Percentiles rank a stretch among this genome's conserved stretches.
These are phyloP conservation scores for Neonothopanus nambi DNA, from an alignment of 1,284 basidiomycete species.

Conservation along the genomic window DNA sequence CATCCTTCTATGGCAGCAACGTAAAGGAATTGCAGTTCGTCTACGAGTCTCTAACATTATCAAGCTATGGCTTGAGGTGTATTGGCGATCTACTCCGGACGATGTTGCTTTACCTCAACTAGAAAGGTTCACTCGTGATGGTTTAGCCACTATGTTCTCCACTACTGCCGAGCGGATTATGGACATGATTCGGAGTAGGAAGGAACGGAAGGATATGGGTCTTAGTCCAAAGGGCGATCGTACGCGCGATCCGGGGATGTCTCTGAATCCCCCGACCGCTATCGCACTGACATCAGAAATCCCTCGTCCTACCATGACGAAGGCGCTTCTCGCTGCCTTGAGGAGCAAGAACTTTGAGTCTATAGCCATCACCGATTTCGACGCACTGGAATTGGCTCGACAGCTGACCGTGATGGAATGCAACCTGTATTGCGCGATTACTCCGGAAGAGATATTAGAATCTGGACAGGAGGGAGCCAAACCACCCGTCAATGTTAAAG, in stretches of 20 bases:
- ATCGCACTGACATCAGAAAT: slow-evolving; percentile 54
- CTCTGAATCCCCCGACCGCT: slow-evolving; percentile 60
- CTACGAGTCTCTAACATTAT: slow-evolving; percentile 90
- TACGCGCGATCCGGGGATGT: slow-evolving; percentile 66
- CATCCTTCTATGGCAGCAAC: slow-evolving; percentile 75
- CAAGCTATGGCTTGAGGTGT: slow-evolving; percentile 89
- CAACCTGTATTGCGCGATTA: slow-evolving; percentile 82
- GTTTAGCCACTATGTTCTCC: slow-evolving; percentile 63
- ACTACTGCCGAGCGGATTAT: slow-evolving; percentile 71
- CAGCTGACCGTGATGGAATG: slow-evolving; percentile 97
- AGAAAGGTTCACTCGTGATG: slow-evolving; percentile 63
- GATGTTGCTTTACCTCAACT: slow-evolving; percentile 60
- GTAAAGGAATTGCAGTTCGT: slow-evolving; percentile 86
- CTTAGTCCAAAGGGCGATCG: slow-evolving; percentile 62
- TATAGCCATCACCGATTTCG: slow-evolving; percentile 87
- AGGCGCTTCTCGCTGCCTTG: slow-evolving; percentile 68
- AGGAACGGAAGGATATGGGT: slow-evolving; percentile 42
- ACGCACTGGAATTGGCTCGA: slow-evolving; percentile 88
- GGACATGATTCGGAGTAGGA: slow-evolving; percentile 57
- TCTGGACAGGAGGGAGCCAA: slow-evolving; percentile 67
- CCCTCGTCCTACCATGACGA: slow-evolving; percentile 83
- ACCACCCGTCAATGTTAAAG: slow-evolving; percentile 73
- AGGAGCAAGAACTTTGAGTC: slow-evolving; percentile 58
- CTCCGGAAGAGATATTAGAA: slow-evolving; percentile 70
- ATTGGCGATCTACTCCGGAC: slow-evolving; percentile 81